phyloP scores from a whole-genome alignment of 2,329 filamentous ascomycete genomes.

The Fusarium sarcochroum region DNA sequence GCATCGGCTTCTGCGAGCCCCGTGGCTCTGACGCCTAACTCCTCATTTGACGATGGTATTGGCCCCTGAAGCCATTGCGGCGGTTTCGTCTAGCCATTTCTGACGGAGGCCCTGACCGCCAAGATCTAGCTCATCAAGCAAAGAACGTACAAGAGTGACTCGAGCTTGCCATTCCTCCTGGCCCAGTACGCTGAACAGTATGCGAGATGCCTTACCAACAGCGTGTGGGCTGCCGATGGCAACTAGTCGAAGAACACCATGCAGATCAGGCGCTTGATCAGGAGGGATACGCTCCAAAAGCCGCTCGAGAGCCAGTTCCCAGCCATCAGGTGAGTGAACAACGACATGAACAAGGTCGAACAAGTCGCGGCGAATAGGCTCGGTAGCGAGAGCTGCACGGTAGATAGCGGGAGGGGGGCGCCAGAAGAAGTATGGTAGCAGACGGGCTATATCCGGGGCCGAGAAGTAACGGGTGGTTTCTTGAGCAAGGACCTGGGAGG shows the following conservation, averaged over 20 bases:
- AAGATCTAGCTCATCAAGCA: slow-evolving; percentile 40
- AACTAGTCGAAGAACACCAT: slow-evolving; percentile 52
- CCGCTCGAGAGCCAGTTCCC: slow-evolving; percentile 33
- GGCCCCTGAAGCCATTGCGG: slow-evolving; percentile 1
- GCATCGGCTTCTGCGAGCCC: not conserved
- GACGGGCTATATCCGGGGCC: slow-evolving; percentile 45
- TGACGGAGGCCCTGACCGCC: slow-evolving; percentile 30
- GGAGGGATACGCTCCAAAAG: slow-evolving; percentile 31
- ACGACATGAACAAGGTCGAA: slow-evolving; percentile 47
- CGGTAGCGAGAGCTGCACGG: slow-evolving; percentile 42
- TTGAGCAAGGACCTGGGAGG: slow-evolving; percentile 38
- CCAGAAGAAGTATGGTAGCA: slow-evolving; percentile 58
- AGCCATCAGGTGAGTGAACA: slow-evolving; percentile 32
- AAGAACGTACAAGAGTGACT: slow-evolving; percentile 39
- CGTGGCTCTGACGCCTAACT: not conserved
- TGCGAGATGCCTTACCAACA: slow-evolving; percentile 48
- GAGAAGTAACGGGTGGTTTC: slow-evolving; percentile 43
- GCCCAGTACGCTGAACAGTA: slow-evolving; percentile 54
- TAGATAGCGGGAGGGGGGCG: slow-evolving; percentile 52
- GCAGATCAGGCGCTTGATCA: slow-evolving; percentile 41
- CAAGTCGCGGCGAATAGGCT: slow-evolving; percentile 22
- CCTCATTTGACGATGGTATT: not conserved
- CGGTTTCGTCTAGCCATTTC: slow-evolving; percentile 31
- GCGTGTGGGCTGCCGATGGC: slow-evolving; percentile 51
- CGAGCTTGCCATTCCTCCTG: slow-evolving; percentile 54